Evolutionary conservation across 1,284 basidiomycete genomes (phyloP).

Genomic region (Hortiboletus rubellus): DNA sequence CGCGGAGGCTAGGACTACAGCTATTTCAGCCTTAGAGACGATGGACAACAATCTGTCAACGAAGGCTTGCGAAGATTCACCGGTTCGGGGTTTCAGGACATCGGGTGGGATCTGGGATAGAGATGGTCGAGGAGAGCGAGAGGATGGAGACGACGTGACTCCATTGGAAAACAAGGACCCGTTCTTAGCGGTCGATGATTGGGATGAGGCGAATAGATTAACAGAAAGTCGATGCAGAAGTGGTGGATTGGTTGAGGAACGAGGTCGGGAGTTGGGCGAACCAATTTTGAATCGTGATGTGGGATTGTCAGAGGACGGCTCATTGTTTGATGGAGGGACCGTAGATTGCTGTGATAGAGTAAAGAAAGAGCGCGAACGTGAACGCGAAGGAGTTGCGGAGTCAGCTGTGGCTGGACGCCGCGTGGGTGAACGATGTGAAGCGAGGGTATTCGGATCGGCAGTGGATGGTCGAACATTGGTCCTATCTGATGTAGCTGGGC

Average conservation of each 20-base stretch:
- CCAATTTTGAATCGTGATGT: slow-evolving; percentile 17
- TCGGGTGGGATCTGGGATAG: slow-evolving; percentile 45
- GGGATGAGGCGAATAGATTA: slow-evolving; percentile 58
- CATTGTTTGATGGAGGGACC: slow-evolving; percentile 18
- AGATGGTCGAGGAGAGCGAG: slow-evolving; percentile 49
- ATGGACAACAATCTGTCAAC: slow-evolving; percentile 59
- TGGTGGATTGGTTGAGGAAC: slow-evolving; percentile 69
- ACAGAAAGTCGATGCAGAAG: slow-evolving; percentile 70
- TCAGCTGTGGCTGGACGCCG: slow-evolving; percentile 34
- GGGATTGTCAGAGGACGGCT: slow-evolving; percentile 11
- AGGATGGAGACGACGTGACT: slow-evolving; percentile 33
- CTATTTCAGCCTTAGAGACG: slow-evolving; percentile 77
- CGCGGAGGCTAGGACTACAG: slow-evolving; percentile 79
- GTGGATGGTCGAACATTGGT: slow-evolving; percentile 20
- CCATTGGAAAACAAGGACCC: slow-evolving; percentile 27
- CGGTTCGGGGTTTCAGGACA: slow-evolving; percentile 54
- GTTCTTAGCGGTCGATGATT: slow-evolving; percentile 36
- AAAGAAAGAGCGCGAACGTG: slow-evolving; percentile 32
- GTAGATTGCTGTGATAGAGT: slow-evolving; percentile 21
- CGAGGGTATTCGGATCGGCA: slow-evolving; percentile 16
- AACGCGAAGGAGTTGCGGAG: slow-evolving; percentile 21
- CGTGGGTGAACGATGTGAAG: slow-evolving; percentile 9
- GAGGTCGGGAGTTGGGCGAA: slow-evolving; percentile 40
- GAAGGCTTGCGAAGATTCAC: slow-evolving; percentile 73
- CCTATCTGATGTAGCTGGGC: slow-evolving; percentile 1